Percentiles rank a stretch among this genome's conserved stretches.
Evolutionary conservation across 176 grass and related monocot genomes (phyloP).

Genomic region (Pontederia crassipes): DNA sequence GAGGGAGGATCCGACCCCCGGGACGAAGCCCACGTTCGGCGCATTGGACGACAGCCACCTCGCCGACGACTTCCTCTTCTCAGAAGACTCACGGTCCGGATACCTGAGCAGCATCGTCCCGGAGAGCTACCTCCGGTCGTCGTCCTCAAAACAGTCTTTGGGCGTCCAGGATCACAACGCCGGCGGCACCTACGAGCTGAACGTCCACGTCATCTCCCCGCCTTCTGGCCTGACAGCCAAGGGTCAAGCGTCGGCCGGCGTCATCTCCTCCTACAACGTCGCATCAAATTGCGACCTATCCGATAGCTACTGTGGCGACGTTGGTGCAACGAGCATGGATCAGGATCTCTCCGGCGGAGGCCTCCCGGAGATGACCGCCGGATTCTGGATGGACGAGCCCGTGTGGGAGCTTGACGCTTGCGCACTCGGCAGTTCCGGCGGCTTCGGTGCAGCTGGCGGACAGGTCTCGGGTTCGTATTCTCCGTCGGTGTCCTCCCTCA

Average conservation of each 20-base stretch:
- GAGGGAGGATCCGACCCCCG: not conserved
- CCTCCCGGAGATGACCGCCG: constrained; percentile 1
- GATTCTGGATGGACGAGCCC: constrained; percentile 14
- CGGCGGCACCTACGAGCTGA: not conserved
- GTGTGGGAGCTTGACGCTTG: constrained; percentile 10
- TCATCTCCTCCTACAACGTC: not conserved
- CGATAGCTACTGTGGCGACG: not conserved
- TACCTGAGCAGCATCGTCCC: constrained; percentile 96
- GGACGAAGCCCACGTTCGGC: constrained; percentile 13
- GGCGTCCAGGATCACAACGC: not conserved
- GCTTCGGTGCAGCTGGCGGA: not conserved
- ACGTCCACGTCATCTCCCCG: not conserved
- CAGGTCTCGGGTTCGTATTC: constrained; percentile 2
- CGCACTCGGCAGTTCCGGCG: not conserved
- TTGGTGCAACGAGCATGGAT: not conserved
- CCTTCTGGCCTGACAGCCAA: too few relatives aligned
- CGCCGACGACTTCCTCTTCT: constrained; percentile 26
- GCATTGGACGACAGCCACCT: constrained; percentile 19
- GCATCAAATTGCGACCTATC: not conserved
- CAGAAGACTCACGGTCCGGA: constrained; percentile 64
- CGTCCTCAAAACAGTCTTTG: constrained; percentile 17
- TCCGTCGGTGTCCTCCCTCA: not conserved
- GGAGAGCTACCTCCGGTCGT: constrained; percentile 62
- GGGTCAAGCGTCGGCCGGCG: not conserved
- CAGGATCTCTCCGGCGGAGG: not conserved